Conservation (phyloP, 441 rosid species). For the Populus trichocarpa region DNA sequence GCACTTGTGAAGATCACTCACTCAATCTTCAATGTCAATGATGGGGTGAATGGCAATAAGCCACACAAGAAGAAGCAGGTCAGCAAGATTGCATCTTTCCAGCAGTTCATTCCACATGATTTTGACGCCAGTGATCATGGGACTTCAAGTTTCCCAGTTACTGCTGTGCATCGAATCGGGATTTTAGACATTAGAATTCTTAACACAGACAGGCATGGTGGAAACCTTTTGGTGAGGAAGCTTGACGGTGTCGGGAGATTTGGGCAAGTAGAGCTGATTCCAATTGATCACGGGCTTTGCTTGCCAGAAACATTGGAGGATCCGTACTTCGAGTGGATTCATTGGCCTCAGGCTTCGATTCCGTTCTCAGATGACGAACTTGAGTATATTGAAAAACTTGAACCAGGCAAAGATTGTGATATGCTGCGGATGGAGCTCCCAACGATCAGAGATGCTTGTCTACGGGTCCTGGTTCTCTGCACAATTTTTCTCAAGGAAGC, state of each 20-base stretch:
- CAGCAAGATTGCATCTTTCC: conserved; percentile 53
- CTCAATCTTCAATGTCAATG: conserved; percentile 44
- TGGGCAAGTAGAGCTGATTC: conserved; percentile 47
- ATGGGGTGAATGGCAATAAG: conserved; percentile 38
- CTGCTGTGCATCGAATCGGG: conserved; percentile 50
- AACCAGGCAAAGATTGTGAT: conserved; percentile 36
- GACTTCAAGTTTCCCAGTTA: conserved; percentile 49
- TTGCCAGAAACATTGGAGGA: conserved; percentile 53
- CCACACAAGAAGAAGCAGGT: conserved; percentile 37
- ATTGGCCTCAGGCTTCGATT: conserved; percentile 58
- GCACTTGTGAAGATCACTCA: conserved; percentile 53
- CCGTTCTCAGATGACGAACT: conserved; percentile 52
- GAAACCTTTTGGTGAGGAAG: conserved; percentile 49
- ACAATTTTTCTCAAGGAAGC: conserved; percentile 53
- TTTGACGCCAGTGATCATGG: conserved; percentile 57
- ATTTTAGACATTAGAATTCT: conserved; percentile 45
- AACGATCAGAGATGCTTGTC: conserved; percentile 47
- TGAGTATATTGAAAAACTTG: conserved; percentile 35
- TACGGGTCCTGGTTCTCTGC: conserved; percentile 39
- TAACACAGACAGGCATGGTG: conserved; percentile 54
- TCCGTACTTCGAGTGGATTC: conserved; percentile 59
- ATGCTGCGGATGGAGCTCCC: conserved; percentile 47
- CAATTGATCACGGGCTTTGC: conserved; percentile 58
- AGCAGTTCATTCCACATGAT: conserved; percentile 50
- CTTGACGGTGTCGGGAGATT: conserved; percentile 42